Evolutionary conservation across 805 yeast species (phyloP).

Genomic region (Candida pini): DNA sequence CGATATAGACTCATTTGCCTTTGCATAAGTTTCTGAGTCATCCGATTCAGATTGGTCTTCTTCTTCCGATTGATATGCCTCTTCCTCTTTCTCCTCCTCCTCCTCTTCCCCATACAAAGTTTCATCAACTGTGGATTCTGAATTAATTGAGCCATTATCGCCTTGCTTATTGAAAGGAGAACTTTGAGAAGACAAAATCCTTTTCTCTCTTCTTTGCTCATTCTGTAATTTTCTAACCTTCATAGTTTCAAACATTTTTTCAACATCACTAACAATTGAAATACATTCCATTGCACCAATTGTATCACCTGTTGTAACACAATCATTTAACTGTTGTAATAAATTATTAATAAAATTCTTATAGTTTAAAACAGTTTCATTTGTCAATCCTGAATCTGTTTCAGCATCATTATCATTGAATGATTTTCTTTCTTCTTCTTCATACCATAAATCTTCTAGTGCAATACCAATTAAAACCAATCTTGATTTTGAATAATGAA

Average conservation of each 20-base stretch:
- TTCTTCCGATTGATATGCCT: background rate
- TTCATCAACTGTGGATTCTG: slow-evolving; percentile 9
- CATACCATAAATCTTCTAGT: slow-evolving; percentile 36
- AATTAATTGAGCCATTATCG: slow-evolving; percentile 8
- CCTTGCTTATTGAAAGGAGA: slow-evolving; percentile 2
- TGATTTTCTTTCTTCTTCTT: slow-evolving; percentile 11
- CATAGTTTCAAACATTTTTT: slow-evolving; percentile 63
- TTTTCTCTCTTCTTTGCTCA: slow-evolving; percentile 8
- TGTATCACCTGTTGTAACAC: slow-evolving; percentile 48
- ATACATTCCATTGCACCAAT: slow-evolving; percentile 61
- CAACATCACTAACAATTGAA: slow-evolving; percentile 63
- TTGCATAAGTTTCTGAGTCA: slow-evolving; percentile 1
- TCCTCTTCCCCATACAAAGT: slow-evolving; percentile 11
- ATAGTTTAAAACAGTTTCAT: slow-evolving; percentile 43
- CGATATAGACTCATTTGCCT: slow-evolving; percentile 9
- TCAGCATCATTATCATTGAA: slow-evolving; percentile 2
- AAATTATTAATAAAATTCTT: slow-evolving; percentile 54
- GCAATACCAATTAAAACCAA: slow-evolving; percentile 61
- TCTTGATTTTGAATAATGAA: slow-evolving; percentile 60
- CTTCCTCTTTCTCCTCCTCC: slow-evolving; percentile 4
- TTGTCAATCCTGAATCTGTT: slow-evolving; percentile 26
- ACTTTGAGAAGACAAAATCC: slow-evolving; percentile 2
- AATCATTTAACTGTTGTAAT: slow-evolving; percentile 50
- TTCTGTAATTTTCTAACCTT: slow-evolving; percentile 19
- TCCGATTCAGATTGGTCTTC: background rate